These are phyloP conservation scores for Talaromyces stipitatus DNA, from an alignment of 495 filamentous ascomycete species.

Conservation along the genomic window DNA sequence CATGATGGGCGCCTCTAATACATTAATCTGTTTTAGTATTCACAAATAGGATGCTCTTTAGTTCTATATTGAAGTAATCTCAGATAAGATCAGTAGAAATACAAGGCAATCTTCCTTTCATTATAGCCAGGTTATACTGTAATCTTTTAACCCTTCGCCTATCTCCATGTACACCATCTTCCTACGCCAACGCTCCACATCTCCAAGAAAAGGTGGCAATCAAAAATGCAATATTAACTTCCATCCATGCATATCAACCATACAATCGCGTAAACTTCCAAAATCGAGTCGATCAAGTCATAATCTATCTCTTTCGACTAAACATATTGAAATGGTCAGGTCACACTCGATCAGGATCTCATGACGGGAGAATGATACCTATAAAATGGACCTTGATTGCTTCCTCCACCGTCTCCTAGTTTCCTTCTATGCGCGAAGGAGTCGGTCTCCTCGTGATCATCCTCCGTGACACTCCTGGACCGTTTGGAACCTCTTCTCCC, in stretches of 20 bases:
- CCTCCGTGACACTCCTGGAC: not conserved
- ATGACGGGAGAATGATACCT: not conserved
- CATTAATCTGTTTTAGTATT: too few relatives aligned
- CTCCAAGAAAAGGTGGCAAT: too few relatives aligned
- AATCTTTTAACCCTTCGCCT: not conserved
- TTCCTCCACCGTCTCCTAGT: not conserved
- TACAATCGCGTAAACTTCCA: too few relatives aligned
- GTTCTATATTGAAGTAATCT: too few relatives aligned
- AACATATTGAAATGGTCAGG: not conserved
- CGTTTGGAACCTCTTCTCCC: not conserved
- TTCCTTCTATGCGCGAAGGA: constrained; percentile 1
- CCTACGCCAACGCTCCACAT: not conserved
- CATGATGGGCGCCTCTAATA: too few relatives aligned
- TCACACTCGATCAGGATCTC: not conserved
- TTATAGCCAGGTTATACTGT: too few relatives aligned
- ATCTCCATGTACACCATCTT: not conserved
- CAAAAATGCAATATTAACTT: not conserved
- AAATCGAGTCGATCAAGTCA: too few relatives aligned
- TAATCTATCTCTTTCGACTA: not conserved
- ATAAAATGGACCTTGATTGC: not conserved
- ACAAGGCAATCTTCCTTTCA: too few relatives aligned
- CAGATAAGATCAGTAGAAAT: too few relatives aligned
- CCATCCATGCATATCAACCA: not conserved
- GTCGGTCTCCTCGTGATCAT: not conserved
- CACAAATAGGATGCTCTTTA: too few relatives aligned